phyloP scores from a whole-genome alignment of 2,329 filamentous ascomycete genomes.

The Neonectria sp. region DNA sequence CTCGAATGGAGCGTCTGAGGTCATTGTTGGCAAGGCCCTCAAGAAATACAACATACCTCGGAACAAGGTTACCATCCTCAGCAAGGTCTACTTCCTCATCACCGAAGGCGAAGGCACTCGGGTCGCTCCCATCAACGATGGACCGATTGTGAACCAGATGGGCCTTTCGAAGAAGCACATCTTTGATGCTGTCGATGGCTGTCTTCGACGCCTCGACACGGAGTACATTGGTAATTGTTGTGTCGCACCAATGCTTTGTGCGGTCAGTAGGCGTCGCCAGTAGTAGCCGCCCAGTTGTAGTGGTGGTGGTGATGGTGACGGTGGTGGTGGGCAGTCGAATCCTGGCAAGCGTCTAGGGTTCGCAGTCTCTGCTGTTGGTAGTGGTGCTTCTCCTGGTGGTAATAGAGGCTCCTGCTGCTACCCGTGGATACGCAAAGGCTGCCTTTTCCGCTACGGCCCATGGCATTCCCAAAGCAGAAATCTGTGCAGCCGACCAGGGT shows the following conservation, averaged over 20 bases:
- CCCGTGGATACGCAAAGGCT: slow-evolving; percentile 30
- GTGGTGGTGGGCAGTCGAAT: slow-evolving; percentile 42
- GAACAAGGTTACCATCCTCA: slow-evolving; percentile 69
- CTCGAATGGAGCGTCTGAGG: slow-evolving; percentile 69
- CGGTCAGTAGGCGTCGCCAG: background rate
- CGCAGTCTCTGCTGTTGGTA: slow-evolving; percentile 23
- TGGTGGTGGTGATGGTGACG: background rate
- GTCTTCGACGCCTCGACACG: slow-evolving; percentile 66
- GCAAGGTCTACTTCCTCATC: slow-evolving; percentile 62
- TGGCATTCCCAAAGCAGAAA: slow-evolving; percentile 47
- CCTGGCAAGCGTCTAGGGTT: slow-evolving; percentile 36
- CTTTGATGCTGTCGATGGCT: slow-evolving; percentile 75
- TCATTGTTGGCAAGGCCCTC: slow-evolving; percentile 72
- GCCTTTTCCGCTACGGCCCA: slow-evolving; percentile 36
- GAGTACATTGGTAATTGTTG: slow-evolving; percentile 65
- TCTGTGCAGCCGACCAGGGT: slow-evolving; percentile 41
- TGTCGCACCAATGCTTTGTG: background rate
- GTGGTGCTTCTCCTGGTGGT: background rate
- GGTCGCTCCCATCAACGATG: slow-evolving; percentile 53
- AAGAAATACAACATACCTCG: slow-evolving; percentile 71
- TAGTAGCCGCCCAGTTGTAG: slow-evolving; percentile 24
- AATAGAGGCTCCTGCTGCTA: background rate
- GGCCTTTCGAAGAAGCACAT: slow-evolving; percentile 75
- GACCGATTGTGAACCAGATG: slow-evolving; percentile 50
- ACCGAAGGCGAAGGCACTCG: slow-evolving; percentile 53